Conservation (phyloP, 495 filamentous ascomycete species). For the Penicillium lividum region DNA sequence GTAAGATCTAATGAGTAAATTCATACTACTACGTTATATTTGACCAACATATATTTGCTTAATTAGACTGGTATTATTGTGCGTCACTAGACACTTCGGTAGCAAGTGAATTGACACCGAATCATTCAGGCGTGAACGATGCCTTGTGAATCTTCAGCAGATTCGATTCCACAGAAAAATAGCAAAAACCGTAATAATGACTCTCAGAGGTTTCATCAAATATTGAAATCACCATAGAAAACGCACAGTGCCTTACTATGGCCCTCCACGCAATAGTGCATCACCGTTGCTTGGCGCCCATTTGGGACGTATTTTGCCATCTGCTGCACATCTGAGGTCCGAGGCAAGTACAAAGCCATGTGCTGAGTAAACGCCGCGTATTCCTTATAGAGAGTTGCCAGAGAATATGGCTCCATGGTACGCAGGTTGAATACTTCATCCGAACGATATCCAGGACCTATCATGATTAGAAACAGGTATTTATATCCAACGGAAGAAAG, state of each 20-base stretch:
- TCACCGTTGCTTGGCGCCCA: constrained; percentile 61
- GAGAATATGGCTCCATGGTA: constrained; percentile 83
- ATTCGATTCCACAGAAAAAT: neutral
- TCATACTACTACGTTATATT: no score
- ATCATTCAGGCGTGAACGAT: neutral
- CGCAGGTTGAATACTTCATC: constrained; percentile 80
- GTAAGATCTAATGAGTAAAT: no score
- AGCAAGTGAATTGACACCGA: neutral
- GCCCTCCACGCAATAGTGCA: constrained; percentile 90
- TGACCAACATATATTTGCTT: no score
- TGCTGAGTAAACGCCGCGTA: constrained; percentile 54
- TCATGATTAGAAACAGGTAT: constrained; percentile 12
- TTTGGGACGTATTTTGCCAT: constrained; percentile 63
- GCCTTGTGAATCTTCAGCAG: neutral
- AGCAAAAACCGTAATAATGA: neutral
- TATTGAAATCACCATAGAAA: constrained; percentile 51
- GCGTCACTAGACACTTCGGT: neutral
- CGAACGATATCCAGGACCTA: constrained; percentile 74
- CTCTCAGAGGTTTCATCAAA: constrained; percentile 8
- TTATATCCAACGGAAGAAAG: neutral
- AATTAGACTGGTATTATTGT: neutral
- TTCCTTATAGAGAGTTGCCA: constrained; percentile 60
- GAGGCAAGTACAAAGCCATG: constrained; percentile 79
- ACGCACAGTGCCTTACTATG: constrained; percentile 77
- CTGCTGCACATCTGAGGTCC: constrained; percentile 84